Percentiles rank a stretch among this genome's conserved stretches.
Evolutionary conservation across 23 red algal genomes (phyloP).

Genomic region (Cyanidioschyzon merolae): DNA sequence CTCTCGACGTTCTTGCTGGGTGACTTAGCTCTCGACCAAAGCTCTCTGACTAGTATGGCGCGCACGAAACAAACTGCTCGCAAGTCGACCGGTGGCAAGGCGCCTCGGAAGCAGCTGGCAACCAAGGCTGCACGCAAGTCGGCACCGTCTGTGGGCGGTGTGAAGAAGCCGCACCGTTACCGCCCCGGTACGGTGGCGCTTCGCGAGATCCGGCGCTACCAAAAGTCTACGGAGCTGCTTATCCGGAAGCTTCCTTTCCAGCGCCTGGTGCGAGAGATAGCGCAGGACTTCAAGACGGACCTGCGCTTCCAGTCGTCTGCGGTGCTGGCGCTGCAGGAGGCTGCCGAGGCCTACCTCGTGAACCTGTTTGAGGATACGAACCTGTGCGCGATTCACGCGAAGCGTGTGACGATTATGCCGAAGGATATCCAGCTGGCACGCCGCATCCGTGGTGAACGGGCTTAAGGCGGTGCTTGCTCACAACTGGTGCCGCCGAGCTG

Average conservation of each 20-base stretch:
- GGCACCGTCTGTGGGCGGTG: slow-evolving; percentile 45
- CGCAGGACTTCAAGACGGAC: slow-evolving; percentile 39
- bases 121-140: slow-evolving; percentile 93
- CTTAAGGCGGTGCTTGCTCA: slow-evolving; percentile 22
- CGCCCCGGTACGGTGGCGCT: slow-evolving; percentile 39
- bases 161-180: slow-evolving; percentile 33
- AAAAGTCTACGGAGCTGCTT: slow-evolving; percentile 42
- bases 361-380: slow-evolving; percentile 25
- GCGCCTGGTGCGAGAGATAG: slow-evolving; percentile 36
- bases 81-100: slow-evolving; percentile 97
- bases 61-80: slow-evolving; percentile 95
- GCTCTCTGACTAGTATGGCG: too few relatives aligned
- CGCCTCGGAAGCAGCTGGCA: slow-evolving; percentile 90
- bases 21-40: too few relatives aligned
- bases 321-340: slow-evolving; percentile 37
- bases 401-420: slow-evolving; percentile 40
- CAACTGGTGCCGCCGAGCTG: too few relatives aligned
- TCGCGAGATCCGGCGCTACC: slow-evolving; percentile 34
- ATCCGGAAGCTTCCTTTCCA: slow-evolving; percentile 42
- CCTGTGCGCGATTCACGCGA: slow-evolving; percentile 19
- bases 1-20: too few relatives aligned
- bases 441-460: slow-evolving; percentile 28
- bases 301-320: slow-evolving; percentile 41
- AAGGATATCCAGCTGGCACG: slow-evolving; percentile 41
- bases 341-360: slow-evolving; percentile 35